Evolutionary conservation across 768 basidiomycete genomes (phyloP), one percentile per base, ranked within the genome.

Genomic region (Heimioporus sp.): DNA sequence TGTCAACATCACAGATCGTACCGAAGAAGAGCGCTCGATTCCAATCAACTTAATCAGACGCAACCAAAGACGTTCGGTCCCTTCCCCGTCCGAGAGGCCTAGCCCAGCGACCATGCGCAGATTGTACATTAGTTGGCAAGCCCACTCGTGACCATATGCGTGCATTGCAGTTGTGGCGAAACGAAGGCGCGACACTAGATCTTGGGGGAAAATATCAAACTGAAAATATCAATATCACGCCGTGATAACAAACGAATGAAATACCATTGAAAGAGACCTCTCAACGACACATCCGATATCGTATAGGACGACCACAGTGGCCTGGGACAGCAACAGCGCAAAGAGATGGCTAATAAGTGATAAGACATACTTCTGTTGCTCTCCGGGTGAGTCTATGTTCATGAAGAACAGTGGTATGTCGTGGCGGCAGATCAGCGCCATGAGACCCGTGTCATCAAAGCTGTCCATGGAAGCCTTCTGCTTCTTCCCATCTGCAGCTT

Each of bases 321-420:
- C 64, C 1, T 56, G 3, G 12, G 37, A 30, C 3, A 73, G 77
- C 2, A 77, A 38, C 0, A 64, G 43, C 0, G 46, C 43, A 43
- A 63, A 66, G 2, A 75, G 53, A 24, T 66, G 52, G 30, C 65
- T 50, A 10, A 76, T 53, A 0, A 75, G 58, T 0, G 70, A 60
- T 4, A 76, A 54, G 8, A 66, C 57, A 51, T 73, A 76, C 24
- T 73, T 67, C 45, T 76, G 38, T 16, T 46, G 46, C 15, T 46
- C 36, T 4, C 46, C 20, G 5, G 46, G 46, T 4, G 46, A 0
- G 48, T 56, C 38, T 4, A 56, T 46, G 71, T 51, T 73, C 57
- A 49, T 76, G 68, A 5, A 74, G 70, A 12, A 72, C 0, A 51
- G 5, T 62, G 50, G 72, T 16, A 78, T 73, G 45, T 79, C 67